Conservation (phyloP, 2,329 filamentous ascomycete species). For the Phoma sp. region DNA sequence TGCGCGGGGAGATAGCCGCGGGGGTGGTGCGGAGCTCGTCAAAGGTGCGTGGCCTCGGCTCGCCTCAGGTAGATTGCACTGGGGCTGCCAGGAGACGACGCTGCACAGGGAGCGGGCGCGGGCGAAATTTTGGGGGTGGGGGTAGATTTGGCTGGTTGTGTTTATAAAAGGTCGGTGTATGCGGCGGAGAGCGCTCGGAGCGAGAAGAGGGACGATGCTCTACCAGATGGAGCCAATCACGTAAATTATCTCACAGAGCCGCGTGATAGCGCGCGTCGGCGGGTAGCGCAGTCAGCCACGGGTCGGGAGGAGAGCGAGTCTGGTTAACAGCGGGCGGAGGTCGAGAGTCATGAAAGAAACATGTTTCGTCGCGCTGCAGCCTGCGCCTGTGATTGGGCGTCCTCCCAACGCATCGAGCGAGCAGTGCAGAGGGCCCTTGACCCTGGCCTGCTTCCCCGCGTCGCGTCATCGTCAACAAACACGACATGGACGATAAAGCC, state of each 20-base stretch:
- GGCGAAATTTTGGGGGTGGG: constrained; percentile 18
- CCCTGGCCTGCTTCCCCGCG: neutral
- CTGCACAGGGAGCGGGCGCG: constrained; percentile 17
- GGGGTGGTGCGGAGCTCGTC: constrained; percentile 20
- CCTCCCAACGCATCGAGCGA: constrained; percentile 2
- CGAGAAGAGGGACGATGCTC: constrained; percentile 18
- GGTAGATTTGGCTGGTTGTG: constrained; percentile 6
- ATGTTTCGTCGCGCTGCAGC: constrained; percentile 3
- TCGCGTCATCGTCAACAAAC: constrained; percentile 20
- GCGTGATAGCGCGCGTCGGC: constrained; percentile 16
- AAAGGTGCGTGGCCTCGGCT: constrained; percentile 30
- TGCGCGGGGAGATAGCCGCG: constrained; percentile 26
- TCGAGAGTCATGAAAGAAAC: neutral
- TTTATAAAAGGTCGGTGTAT: constrained; percentile 14
- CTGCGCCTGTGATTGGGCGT: constrained; percentile 9
- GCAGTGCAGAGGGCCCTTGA: constrained; percentile 1
- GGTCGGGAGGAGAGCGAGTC: neutral
- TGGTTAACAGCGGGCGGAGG: neutral
- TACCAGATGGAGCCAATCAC: constrained; percentile 24
- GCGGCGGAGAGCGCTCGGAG: constrained; percentile 16
- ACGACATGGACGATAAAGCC: neutral
- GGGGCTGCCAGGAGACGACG: constrained; percentile 14
- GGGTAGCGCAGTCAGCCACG: constrained; percentile 11
- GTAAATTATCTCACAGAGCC: constrained; percentile 11
- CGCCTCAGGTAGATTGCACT: constrained; percentile 17